Evolutionary conservation across 768 basidiomycete genomes (phyloP).

Genomic region (Porphyrellus cyaneotinctus): DNA sequence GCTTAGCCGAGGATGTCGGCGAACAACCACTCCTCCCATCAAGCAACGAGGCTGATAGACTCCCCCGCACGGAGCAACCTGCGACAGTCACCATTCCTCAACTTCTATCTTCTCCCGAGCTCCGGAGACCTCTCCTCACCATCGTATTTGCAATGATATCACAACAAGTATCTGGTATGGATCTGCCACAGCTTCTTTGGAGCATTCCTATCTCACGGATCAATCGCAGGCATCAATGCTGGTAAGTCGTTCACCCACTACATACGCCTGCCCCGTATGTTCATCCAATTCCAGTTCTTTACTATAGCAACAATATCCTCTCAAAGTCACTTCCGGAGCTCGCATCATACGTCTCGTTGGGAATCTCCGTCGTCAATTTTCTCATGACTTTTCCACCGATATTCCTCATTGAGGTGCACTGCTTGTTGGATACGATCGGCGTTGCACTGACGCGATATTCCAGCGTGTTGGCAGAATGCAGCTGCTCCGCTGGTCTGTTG

Average conservation of each 20-base stretch:
- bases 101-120: constrained; percentile 47
- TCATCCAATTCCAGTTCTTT: constrained; percentile 54
- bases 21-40: constrained; percentile 27
- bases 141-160: constrained; percentile 69
- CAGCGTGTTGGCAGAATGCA: constrained; percentile 72
- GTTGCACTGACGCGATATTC: constrained; percentile 1
- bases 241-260: constrained; percentile 35
- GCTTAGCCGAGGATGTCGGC: constrained; percentile 23
- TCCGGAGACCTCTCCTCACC: constrained; percentile 60
- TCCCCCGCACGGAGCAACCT: constrained; percentile 21
- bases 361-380: constrained; percentile 81
- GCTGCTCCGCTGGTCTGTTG: constrained; percentile 62
- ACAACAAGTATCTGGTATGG: constrained; percentile 72
- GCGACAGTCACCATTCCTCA: constrained; percentile 48
- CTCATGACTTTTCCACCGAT: constrained; percentile 76
- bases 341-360: constrained; percentile 79
- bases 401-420: constrained; percentile 71
- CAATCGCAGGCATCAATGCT: constrained; percentile 65
- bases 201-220: constrained; percentile 3
- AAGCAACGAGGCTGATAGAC: constrained; percentile 11
- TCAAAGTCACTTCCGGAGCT: constrained; percentile 72
- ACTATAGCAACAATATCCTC: constrained; percentile 88
- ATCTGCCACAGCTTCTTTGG: background rate
- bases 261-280: background rate
- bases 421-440: constrained; percentile 2